These are phyloP conservation scores for Vaccinium myrtillus DNA, from an alignment of 148 eudicot genomes.

Conservation along the genomic window DNA sequence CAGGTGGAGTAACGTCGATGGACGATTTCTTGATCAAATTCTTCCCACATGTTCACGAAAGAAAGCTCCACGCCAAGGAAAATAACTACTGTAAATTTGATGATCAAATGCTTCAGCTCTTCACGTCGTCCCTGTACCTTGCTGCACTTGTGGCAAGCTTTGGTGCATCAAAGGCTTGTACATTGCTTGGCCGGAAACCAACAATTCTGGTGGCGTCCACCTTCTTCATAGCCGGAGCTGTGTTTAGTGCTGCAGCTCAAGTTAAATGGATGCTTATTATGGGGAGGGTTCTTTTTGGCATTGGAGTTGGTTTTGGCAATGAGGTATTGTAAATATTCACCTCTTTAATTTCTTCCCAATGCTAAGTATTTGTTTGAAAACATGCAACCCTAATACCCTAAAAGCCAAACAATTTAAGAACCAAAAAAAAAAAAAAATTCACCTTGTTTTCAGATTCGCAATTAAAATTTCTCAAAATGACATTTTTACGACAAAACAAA, in stretches of 20 bases:
- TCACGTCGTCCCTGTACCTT: conserved; percentile 71
- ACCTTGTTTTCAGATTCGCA: no score
- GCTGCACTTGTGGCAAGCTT: conserved; percentile 69
- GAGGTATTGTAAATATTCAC: neutral
- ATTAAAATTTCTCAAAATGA: no score
- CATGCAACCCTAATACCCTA: neutral
- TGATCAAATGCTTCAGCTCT: conserved; percentile 62
- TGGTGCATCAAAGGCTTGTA: conserved; percentile 58
- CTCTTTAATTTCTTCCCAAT: neutral
- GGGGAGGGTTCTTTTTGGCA: conserved; percentile 66
- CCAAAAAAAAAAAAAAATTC: no score
- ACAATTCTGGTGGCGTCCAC: conserved; percentile 30
- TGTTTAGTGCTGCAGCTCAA: conserved; percentile 36
- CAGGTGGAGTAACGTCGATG: conserved; percentile 78
- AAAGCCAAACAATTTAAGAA: neutral
- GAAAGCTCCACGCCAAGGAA: conserved; percentile 49
- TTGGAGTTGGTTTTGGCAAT: conserved; percentile 40
- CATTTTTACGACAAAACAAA: no score
- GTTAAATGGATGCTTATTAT: conserved; percentile 52
- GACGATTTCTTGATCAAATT: conserved; percentile 68
- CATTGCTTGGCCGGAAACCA: conserved; percentile 27
- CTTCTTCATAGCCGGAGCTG: conserved; percentile 44
- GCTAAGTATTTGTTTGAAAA: neutral
- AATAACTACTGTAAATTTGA: conserved; percentile 74
- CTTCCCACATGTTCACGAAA: conserved; percentile 50